Conservation (phyloP, 495 filamentous ascomycete genomes). For the Aspergillus steynii region DNA sequence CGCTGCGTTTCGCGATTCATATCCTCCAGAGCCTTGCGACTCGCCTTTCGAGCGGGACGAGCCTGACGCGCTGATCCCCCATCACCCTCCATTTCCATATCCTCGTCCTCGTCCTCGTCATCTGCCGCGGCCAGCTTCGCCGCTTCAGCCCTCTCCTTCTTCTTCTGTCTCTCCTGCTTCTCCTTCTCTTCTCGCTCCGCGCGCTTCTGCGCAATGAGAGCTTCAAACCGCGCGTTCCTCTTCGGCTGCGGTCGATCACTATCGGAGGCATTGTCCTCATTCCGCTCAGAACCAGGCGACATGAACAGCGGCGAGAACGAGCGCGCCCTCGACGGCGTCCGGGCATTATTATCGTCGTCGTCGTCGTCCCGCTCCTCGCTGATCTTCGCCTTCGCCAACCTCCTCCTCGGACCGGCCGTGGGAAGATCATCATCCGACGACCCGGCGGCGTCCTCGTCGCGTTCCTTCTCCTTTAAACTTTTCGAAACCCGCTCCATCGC, state of each 20-base stretch:
- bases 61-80: constrained; percentile 62
- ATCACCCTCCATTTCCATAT: constrained; percentile 41
- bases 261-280: constrained; percentile 20
- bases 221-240: constrained; percentile 60
- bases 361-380: constrained; percentile 11
- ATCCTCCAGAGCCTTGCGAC: constrained; percentile 95
- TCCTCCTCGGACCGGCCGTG: constrained; percentile 32
- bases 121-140: constrained; percentile 33
- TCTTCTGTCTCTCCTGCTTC: constrained; percentile 56
- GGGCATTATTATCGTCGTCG: constrained; percentile 3
- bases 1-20: constrained; percentile 93
- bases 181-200: constrained; percentile 68
- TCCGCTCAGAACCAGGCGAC: constrained; percentile 27
- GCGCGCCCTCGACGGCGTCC: constrained; percentile 24
- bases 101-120: constrained; percentile 44
- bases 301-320: constrained; percentile 45
- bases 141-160: constrained; percentile 42
- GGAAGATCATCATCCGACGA: constrained; percentile 42
- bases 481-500: constrained; percentile 41
- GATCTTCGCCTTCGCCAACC: constrained; percentile 19
- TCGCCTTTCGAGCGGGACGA: constrained; percentile 78
- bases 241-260: constrained; percentile 49
- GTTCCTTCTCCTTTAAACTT: constrained; percentile 24
- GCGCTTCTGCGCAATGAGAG: constrained; percentile 69
- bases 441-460: constrained; percentile 11